Evolutionary conservation across 768 basidiomycete species (phyloP).

Genomic region (Suillus ampliporus): DNA sequence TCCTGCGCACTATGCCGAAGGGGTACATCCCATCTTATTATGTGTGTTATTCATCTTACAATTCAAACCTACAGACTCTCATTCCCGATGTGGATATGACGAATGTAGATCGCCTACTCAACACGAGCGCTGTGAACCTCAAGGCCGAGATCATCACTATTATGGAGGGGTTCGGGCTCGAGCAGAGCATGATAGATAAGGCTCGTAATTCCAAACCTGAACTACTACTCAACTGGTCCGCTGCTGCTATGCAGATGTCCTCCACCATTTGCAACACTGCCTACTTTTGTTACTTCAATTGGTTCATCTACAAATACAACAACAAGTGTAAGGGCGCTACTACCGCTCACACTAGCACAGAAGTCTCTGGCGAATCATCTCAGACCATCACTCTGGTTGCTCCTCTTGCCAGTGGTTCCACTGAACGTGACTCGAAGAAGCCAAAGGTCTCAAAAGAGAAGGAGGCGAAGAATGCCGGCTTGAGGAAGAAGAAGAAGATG

Average conservation of each 20-base stretch:
- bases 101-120: not conserved
- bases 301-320: not conserved
- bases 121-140: not conserved
- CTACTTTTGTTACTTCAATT: not conserved
- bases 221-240: not conserved
- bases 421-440: not conserved
- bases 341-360: not conserved
- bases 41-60: not conserved
- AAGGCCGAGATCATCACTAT: not conserved
- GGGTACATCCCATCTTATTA: not conserved
- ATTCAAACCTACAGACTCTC: not conserved
- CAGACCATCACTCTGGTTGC: not conserved
- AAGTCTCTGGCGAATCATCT: not conserved
- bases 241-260: not conserved
- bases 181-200: not conserved
- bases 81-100: not conserved
- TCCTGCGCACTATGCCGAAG: not conserved
- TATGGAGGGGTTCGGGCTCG: not conserved
- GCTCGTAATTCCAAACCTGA: not conserved
- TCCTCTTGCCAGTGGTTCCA: not conserved
- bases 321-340: not conserved
- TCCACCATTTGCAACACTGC: not conserved
- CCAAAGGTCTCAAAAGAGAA: not conserved
- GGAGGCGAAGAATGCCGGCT: not conserved
- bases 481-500: not conserved